Evolutionary conservation across 495 filamentous ascomycete genomes (phyloP), one percentile per base, ranked within the genome.

Genomic region (Polyplosphaeria fusca): DNA sequence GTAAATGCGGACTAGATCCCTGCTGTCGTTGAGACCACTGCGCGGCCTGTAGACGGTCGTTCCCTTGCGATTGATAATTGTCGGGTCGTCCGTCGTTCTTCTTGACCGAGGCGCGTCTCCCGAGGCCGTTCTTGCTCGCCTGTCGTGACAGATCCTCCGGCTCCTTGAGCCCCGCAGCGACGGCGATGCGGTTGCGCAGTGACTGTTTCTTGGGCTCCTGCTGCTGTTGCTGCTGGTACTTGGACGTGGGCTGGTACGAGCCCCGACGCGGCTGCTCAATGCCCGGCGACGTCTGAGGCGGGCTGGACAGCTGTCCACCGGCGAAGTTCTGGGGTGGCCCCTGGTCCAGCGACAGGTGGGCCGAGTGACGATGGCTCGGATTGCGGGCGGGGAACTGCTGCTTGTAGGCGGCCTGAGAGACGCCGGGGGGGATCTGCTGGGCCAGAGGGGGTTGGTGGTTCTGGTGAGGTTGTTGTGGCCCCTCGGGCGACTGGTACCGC

Each of bases 1-100:
- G 52, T 28, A 66, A 47, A 55, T 58, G 58, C 58, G 48, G 58
- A 38, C 48, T 62, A 14, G 63, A 66, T 22, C 58, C 54, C 42
- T 58, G 30, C 14, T 35, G 57, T 23, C 47, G 32, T 42, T 58
- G 58, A 26, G 18, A 16, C 63, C 58, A 61, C 56, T 60, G 57
- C 32, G 48, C 37, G 1, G 47, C 26, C 45, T 62, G 58, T 12
- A 57, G 28, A 5, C 57, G 51, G 25, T 47, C 52, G 49, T 53
- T 53, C 9, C n/a, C 24, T 16, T 41, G 58, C 40, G 35, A 40
- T 32, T 43, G 51, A 37, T 50, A 61, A 14, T 32, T 47, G 39
- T 55, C 32, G 22, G 48, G 23, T 4, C 19, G 35, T 18, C 52
- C 52, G 26, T 62, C 54, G 32, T 39, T 66, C 58, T 62, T 59